phyloP scores from a whole-genome alignment of 2,329 filamentous ascomycete genomes.

The Myriosclerotinia duriaeana region DNA sequence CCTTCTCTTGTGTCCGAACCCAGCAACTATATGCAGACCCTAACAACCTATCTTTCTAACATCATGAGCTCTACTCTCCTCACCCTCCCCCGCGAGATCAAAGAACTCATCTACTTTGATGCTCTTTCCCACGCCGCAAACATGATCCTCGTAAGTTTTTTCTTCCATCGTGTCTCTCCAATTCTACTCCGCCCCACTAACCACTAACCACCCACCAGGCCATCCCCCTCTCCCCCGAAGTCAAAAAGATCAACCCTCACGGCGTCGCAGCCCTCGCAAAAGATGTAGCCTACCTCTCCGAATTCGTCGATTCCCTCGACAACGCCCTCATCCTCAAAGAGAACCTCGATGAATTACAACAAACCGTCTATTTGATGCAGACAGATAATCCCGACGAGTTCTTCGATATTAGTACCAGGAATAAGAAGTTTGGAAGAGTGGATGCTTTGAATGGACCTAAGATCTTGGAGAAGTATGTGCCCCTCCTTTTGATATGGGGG shows the following conservation, averaged over 20 bases:
- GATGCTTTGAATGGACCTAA: slow-evolving; percentile 86
- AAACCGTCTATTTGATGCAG: slow-evolving; percentile 86
- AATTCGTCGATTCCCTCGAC: slow-evolving; percentile 83
- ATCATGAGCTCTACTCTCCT: slow-evolving; percentile 96
- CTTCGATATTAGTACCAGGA: slow-evolving; percentile 84
- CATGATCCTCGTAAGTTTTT: slow-evolving; percentile 67
- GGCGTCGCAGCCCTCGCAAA: slow-evolving; percentile 77
- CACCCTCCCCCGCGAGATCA: slow-evolving; percentile 91
- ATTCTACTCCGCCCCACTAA: slow-evolving; percentile 2
- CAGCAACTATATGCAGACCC: slow-evolving; percentile 91
- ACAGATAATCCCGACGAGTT: slow-evolving; percentile 93
- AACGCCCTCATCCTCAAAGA: slow-evolving; percentile 82
- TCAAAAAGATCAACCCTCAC: slow-evolving; percentile 83
- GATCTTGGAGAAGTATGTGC: slow-evolving; percentile 80
- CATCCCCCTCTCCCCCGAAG: slow-evolving; percentile 62
- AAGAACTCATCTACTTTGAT: slow-evolving; percentile 97
- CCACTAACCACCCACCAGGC: slow-evolving; percentile 26
- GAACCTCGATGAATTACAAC: slow-evolving; percentile 88
- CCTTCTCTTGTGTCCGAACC: slow-evolving; percentile 66
- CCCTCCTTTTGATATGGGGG: slow-evolving; percentile 8
- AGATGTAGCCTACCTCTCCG: slow-evolving; percentile 79
- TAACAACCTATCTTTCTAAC: slow-evolving; percentile 88
- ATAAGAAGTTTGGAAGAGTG: slow-evolving; percentile 91
- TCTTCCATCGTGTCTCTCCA: not conserved
- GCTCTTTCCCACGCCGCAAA: slow-evolving; percentile 87